These are phyloP conservation scores for Parafenestella ontariensis DNA, from an alignment of 2,329 filamentous ascomycete genomes.

Conservation along the genomic window DNA sequence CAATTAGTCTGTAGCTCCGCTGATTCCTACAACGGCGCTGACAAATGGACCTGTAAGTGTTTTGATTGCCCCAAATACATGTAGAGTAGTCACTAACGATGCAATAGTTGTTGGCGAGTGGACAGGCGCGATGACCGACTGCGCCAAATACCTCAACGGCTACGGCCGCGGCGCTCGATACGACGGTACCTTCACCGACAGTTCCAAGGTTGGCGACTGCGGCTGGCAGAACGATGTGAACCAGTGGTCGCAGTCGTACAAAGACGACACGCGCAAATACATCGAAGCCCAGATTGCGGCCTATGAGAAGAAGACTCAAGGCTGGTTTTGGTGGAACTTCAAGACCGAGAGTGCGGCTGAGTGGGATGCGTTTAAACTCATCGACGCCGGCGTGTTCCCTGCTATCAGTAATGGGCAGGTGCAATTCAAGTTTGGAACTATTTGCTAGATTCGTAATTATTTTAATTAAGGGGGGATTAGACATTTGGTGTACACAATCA, in stretches of 20 bases:
- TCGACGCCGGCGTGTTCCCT: conserved; percentile 61
- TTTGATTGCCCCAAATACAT: background rate
- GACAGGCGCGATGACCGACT: conserved; percentile 71
- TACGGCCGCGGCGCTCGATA: conserved; percentile 66
- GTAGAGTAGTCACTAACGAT: background rate
- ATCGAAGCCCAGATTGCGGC: conserved; percentile 63
- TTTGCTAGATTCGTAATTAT: conserved; percentile 21
- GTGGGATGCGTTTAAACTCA: conserved; percentile 60
- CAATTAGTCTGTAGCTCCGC: conserved; percentile 63
- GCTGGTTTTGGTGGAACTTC: conserved; percentile 67
- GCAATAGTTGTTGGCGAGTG: conserved; percentile 68
- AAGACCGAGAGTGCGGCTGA: conserved; percentile 62
- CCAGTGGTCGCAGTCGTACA: conserved; percentile 55
- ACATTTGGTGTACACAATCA: background rate
- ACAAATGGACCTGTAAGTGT: conserved; percentile 63
- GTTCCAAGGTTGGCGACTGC: conserved; percentile 62
- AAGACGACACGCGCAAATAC: conserved; percentile 58
- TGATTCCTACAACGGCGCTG: conserved; percentile 56
- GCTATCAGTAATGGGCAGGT: conserved; percentile 25
- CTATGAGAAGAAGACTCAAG: conserved; percentile 59
- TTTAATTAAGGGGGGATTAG: background rate
- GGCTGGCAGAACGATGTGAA: conserved; percentile 57
- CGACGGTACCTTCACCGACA: conserved; percentile 61
- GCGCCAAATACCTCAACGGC: conserved; percentile 61
- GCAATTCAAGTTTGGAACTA: conserved; percentile 27